Conservation (phyloP, 225 moss, liverwort and hornwort species). For the Climacium dendroides region DNA sequence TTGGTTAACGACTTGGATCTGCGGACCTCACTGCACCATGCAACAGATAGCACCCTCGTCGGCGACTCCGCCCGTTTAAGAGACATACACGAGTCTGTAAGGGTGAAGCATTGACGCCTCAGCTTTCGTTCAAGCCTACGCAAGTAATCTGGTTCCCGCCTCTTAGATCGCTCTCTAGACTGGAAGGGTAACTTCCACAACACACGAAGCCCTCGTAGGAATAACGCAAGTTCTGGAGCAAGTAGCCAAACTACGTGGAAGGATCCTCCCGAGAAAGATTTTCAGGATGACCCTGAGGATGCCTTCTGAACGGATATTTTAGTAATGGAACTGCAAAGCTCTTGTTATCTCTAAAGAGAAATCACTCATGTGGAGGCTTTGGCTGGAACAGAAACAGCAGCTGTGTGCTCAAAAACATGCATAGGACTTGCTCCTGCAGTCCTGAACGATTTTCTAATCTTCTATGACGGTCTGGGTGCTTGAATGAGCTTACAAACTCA, state of each 20-base stretch:
- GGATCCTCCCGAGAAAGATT: not conserved
- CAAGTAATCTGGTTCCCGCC: not conserved
- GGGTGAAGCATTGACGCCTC: conserved; percentile 1
- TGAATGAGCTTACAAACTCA: not conserved
- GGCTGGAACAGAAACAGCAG: not conserved
- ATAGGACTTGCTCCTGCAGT: not conserved
- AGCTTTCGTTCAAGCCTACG: not conserved
- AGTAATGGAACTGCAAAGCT: not conserved
- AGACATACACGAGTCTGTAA: not conserved
- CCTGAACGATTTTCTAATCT: not conserved
- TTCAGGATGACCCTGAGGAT: not conserved
- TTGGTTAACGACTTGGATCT: not conserved
- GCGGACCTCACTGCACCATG: not conserved
- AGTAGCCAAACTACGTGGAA: not conserved
- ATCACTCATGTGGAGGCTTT: not conserved
- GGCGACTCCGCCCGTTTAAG: not conserved
- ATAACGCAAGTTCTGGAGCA: not conserved
- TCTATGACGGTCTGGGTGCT: not conserved
- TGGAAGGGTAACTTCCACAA: not conserved
- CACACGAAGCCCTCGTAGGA: not conserved
- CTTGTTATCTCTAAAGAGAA: not conserved
- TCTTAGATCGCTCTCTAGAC: not conserved
- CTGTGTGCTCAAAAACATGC: not conserved
- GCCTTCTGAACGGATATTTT: not conserved
- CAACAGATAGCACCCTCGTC: not conserved